These are phyloP conservation scores for Shiraia sp. DNA, from an alignment of 2,329 filamentous ascomycete species.

Conservation along the genomic window DNA sequence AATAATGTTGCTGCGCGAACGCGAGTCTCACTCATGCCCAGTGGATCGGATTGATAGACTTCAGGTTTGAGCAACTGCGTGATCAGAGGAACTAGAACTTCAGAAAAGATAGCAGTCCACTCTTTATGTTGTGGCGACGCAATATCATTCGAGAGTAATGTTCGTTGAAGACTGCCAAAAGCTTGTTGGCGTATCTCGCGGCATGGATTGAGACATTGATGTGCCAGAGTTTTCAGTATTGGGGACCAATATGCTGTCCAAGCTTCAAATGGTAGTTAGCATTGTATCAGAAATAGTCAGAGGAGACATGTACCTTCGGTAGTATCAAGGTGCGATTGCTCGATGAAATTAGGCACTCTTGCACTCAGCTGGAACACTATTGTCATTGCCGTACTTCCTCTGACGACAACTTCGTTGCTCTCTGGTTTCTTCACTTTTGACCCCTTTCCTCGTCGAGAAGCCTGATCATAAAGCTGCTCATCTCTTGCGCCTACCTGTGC, in stretches of 20 bases:
- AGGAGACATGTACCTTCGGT: constrained; percentile 68
- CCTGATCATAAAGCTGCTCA: constrained; percentile 69
- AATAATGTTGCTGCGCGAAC: constrained; percentile 89
- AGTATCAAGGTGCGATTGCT: constrained; percentile 88
- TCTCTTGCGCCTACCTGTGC: constrained; percentile 72
- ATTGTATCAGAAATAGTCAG: background rate
- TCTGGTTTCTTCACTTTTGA: constrained; percentile 56
- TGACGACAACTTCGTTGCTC: constrained; percentile 72
- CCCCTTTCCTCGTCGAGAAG: constrained; percentile 56
- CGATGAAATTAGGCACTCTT: constrained; percentile 83
- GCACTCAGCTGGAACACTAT: constrained; percentile 81
- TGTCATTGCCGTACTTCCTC: constrained; percentile 79
- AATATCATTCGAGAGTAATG: constrained; percentile 81
- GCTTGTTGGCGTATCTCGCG: constrained; percentile 90
- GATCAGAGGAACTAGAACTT: constrained; percentile 92
- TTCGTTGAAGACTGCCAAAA: constrained; percentile 81
- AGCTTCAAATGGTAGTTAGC: constrained; percentile 55
- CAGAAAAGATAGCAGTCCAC: constrained; percentile 93
- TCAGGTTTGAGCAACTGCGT: constrained; percentile 87
- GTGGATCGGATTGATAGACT: constrained; percentile 85
- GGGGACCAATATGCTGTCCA: constrained; percentile 99
- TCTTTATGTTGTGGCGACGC: constrained; percentile 82
- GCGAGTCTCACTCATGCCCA: constrained; percentile 93
- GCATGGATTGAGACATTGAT: constrained; percentile 92
- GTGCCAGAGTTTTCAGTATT: constrained; percentile 84